Percentiles rank a stretch among this genome's conserved stretches.
phyloP scores from a whole-genome alignment of 2,329 filamentous ascomycete species.

The Diaporthe citrichinensis region DNA sequence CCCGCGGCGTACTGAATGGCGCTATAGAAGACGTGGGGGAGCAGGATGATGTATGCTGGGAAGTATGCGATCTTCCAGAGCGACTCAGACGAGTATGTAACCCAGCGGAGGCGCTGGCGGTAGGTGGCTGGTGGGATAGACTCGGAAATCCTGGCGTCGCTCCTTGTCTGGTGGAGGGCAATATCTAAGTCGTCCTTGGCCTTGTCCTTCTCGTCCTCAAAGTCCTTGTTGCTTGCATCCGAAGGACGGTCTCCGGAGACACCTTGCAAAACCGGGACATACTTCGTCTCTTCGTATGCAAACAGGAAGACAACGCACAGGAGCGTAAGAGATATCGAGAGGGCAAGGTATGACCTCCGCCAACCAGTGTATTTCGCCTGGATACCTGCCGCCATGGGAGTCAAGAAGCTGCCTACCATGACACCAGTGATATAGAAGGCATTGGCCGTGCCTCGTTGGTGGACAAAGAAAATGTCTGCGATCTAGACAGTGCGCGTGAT shows the following conservation, averaged over 20 bases:
- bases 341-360: not conserved
- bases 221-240: not conserved
- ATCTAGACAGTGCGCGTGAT: not conserved
- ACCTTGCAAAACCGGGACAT: not conserved
- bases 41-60: not conserved
- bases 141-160: not conserved
- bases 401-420: slow-evolving; percentile 22
- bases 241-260: not conserved
- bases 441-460: slow-evolving; percentile 31
- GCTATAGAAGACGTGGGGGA: slow-evolving; percentile 3
- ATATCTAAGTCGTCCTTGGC: not conserved
- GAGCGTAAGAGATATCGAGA: slow-evolving; percentile 2
- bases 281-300: slow-evolving; percentile 9
- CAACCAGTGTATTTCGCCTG: slow-evolving; percentile 19
- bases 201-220: not conserved
- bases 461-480: slow-evolving; percentile 37
- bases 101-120: slow-evolving; percentile 7
- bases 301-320: not conserved
- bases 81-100: slow-evolving; percentile 8
- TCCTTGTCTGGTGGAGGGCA: not conserved
- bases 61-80: slow-evolving; percentile 24
- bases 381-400: slow-evolving; percentile 18
- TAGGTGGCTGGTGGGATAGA: not conserved
- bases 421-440: slow-evolving; percentile 16
- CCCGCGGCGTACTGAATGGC: slow-evolving; percentile 19